Evolutionary conservation across 192 early-diverging fungal species (phyloP).

Genomic region (Dimargaris cristalligena): DNA sequence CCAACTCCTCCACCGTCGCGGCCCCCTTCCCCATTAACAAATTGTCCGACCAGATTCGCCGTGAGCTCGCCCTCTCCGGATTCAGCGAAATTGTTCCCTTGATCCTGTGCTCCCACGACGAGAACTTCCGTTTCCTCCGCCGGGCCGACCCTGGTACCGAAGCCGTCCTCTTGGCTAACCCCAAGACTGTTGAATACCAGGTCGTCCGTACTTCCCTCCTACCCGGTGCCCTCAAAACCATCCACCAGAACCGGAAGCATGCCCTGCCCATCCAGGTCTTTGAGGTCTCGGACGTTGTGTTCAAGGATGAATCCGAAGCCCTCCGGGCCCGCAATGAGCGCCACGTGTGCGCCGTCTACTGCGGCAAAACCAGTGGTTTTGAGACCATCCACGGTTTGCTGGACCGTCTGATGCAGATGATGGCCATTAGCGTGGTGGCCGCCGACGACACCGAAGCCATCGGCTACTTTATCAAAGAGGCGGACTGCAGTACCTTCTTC

Average conservation of each 20-base stretch:
- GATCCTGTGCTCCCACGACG: constrained; percentile 93
- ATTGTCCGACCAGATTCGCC: constrained; percentile 67
- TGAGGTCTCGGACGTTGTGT: constrained; percentile 86
- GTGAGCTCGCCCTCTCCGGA: constrained; percentile 75
- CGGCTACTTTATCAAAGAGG: constrained; percentile 23
- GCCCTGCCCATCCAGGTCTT: constrained; percentile 86
- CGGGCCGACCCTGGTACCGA: constrained; percentile 57
- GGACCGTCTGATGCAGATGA: constrained; percentile 74
- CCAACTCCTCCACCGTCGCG: constrained; percentile 67
- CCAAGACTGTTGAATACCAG: constrained; percentile 79
- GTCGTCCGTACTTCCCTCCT: constrained; percentile 85
- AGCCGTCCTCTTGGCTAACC: constrained; percentile 80
- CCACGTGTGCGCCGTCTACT: constrained; percentile 70
- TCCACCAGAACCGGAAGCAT: constrained; percentile 71
- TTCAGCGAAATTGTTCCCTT: constrained; percentile 90
- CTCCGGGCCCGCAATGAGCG: constrained; percentile 77
- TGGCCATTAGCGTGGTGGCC: constrained; percentile 19
- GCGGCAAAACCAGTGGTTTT: constrained; percentile 58
- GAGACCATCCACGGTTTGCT: constrained; percentile 81
- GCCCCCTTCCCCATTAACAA: constrained; percentile 85
- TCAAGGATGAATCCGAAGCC: constrained; percentile 71
- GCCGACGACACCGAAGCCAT: not conserved
- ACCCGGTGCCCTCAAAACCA: constrained; percentile 86
- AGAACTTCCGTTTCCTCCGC: constrained; percentile 83
- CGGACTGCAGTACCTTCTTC: constrained; percentile 61